A percentile compares a stretch with the other conserved stretches of the same genome.
These are phyloP conservation scores for Podila horticola DNA, from an alignment of 192 early-diverging fungal species.

Conservation along the genomic window DNA sequence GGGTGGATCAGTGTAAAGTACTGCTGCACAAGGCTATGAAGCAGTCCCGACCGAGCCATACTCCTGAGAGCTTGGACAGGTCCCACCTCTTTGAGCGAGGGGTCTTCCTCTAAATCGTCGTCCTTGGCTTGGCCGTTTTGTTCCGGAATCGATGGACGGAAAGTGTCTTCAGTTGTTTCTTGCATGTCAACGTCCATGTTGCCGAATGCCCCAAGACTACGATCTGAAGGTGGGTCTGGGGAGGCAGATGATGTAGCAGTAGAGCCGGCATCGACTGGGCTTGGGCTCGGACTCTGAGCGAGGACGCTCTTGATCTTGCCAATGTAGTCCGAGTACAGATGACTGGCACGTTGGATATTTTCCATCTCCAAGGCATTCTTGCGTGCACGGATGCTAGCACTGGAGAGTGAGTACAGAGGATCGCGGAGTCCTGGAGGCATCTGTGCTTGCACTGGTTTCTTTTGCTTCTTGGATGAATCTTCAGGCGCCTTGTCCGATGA, in stretches of 20 bases:
- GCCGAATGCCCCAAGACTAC: neutral
- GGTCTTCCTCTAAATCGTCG: neutral
- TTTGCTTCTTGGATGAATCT: constrained; percentile 17
- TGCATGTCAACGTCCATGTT: constrained; percentile 22
- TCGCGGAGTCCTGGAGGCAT: constrained; percentile 7
- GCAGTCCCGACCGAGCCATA: constrained; percentile 23
- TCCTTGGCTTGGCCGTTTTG: no score
- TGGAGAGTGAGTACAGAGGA: constrained; percentile 45
- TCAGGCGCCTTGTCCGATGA: neutral
- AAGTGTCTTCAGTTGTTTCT: neutral
- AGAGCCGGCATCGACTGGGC: no score
- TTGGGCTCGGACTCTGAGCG: neutral
- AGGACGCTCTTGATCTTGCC: constrained; percentile 38
- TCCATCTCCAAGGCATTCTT: constrained; percentile 48
- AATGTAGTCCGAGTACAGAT: constrained; percentile 31
- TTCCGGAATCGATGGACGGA: neutral
- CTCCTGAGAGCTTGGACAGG: constrained; percentile 13
- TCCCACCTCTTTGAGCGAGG: neutral
- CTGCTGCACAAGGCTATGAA: constrained; percentile 39
- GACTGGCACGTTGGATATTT: constrained; percentile 44
- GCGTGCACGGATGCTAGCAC: constrained; percentile 47
- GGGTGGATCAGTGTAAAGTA: constrained; percentile 42
- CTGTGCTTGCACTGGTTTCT: constrained; percentile 2
- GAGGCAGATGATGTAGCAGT: neutral
- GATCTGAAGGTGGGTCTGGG: constrained; percentile 6